Base-by-base conservation (phyloP, 768 basidiomycete species). In the Lactarius indigo region DNA sequence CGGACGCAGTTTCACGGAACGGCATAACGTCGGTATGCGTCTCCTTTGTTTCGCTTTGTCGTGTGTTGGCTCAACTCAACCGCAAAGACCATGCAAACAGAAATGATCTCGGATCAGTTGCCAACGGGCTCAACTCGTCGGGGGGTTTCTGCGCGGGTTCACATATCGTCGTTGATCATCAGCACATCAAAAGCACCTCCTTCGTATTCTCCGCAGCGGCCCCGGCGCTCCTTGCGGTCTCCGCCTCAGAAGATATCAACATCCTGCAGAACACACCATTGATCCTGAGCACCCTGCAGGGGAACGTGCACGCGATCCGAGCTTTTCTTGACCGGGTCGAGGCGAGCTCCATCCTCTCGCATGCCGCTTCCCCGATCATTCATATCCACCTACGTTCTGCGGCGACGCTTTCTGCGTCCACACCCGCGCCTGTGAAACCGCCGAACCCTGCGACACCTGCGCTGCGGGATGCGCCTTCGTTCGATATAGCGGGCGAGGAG, bases 111-210 rank as follows among this genome's bases (percentile, higher is more conserved):
- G 97, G 95, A 3, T 96, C 93, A 26, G 84, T 93, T 66, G 90
- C 96, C 0, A 93, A 84, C 42, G 90, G 90, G 18, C 84, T 98
- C n/a, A 86, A 85, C 66, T 86, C 95, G 1, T 83, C 84, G 2
- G 97, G 96, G 57, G 97, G 97, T 1, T 99, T 98, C 84, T 98
- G 96, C 72, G 94, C 94, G 3, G 97, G 97, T 28, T 90, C 91
- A 1, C 77, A 78, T 20, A 83, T 86, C 47, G 91, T 97, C 39
- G 86, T 94, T 23, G 86, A 99, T 74, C 96, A 97, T 86, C 97
- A 96, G 86, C 94, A 94, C 56, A 97, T 97, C 84, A 98, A 98
- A 75, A 94, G 93, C 20, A 88, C 94, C 3, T 88, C 94, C 0
- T 96, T 94, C 75, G 95, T 98, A 64, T 99, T 94, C 81, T 97